Percentiles rank a stretch among this genome's conserved stretches.
Evolutionary conservation across 2,329 filamentous ascomycete species (phyloP).

Genomic region (Claviceps humidiphila): DNA sequence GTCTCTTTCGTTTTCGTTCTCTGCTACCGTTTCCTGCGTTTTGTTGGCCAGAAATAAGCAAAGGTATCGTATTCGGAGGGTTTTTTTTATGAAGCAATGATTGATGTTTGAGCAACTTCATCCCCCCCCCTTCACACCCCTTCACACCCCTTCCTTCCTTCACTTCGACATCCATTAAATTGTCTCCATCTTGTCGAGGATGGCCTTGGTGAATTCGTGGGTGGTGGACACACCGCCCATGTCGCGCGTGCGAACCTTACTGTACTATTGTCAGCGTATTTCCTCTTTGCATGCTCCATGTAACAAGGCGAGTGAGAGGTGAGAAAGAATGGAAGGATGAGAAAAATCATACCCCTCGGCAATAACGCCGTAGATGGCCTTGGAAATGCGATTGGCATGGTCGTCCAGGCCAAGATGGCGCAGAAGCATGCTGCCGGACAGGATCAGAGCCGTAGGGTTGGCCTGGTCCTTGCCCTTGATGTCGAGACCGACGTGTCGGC

Average conservation of each 20-base stretch:
- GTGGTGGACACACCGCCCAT: constrained; percentile 89
- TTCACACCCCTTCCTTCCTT: too few relatives aligned
- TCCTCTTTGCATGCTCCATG: background rate
- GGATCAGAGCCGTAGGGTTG: constrained; percentile 90
- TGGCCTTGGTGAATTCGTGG: constrained; percentile 87
- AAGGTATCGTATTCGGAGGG: background rate
- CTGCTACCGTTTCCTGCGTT: background rate
- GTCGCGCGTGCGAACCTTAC: constrained; percentile 78
- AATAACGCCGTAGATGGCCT: constrained; percentile 66
- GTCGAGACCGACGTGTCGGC: constrained; percentile 97
- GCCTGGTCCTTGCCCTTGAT: constrained; percentile 99
- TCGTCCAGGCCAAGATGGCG: constrained; percentile 94
- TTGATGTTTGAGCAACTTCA: background rate
- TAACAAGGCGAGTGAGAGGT: background rate
- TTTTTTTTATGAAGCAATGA: background rate
- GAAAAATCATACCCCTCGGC: constrained; percentile 57
- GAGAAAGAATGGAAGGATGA: background rate
- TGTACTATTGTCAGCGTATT: constrained; percentile 33
- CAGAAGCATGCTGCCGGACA: constrained; percentile 93
- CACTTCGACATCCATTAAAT: constrained; percentile 29
- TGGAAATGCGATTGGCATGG: constrained; percentile 95
- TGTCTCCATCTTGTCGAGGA: constrained; percentile 89
- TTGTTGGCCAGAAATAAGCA: background rate
- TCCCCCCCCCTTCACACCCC: constrained; percentile 4
- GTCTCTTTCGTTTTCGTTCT: background rate